phyloP scores from a whole-genome alignment of 2,329 filamentous ascomycete species.

The Colletotrichum eremochloae region DNA sequence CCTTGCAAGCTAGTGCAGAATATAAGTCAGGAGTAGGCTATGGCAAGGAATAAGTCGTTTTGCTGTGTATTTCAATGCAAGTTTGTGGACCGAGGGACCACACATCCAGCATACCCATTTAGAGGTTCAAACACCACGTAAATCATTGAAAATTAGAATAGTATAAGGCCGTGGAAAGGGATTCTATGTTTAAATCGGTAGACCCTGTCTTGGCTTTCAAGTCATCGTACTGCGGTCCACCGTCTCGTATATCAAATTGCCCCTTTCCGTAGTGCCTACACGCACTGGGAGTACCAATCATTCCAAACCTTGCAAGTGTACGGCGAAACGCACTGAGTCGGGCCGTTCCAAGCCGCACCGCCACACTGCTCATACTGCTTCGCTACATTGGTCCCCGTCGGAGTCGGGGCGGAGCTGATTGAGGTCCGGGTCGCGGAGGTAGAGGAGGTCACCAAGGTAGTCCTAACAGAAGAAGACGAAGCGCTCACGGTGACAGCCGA shows the following conservation, averaged over 20 bases:
- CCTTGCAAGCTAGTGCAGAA: no score
- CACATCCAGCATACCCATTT: not conserved
- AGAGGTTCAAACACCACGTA: no score
- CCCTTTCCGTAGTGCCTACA: constrained; percentile 45
- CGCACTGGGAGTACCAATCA: constrained; percentile 58
- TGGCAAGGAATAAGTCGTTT: not conserved
- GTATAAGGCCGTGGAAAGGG: not conserved
- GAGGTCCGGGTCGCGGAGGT: constrained; percentile 20
- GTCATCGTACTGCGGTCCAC: not conserved
- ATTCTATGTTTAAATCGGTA: no score
- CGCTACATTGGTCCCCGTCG: constrained; percentile 37
- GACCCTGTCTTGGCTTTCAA: not conserved
- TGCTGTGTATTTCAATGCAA: not conserved
- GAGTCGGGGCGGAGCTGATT: constrained; percentile 24
- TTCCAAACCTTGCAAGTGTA: constrained; percentile 54
- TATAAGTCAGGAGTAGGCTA: no score
- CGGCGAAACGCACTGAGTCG: constrained; percentile 57
- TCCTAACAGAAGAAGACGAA: constrained; percentile 9
- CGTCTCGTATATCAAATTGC: not conserved
- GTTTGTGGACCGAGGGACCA: not conserved
- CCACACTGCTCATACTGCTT: constrained; percentile 56
- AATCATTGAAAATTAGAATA: no score
- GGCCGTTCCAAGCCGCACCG: constrained; percentile 54
- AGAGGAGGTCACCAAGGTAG: constrained; percentile 24
- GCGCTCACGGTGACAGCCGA: constrained; percentile 20